Evolutionary conservation across 129 eudicot species (phyloP), one percentile per base, ranked within the genome.

Genomic region (Chrysanthemum lavandulifolium): DNA sequence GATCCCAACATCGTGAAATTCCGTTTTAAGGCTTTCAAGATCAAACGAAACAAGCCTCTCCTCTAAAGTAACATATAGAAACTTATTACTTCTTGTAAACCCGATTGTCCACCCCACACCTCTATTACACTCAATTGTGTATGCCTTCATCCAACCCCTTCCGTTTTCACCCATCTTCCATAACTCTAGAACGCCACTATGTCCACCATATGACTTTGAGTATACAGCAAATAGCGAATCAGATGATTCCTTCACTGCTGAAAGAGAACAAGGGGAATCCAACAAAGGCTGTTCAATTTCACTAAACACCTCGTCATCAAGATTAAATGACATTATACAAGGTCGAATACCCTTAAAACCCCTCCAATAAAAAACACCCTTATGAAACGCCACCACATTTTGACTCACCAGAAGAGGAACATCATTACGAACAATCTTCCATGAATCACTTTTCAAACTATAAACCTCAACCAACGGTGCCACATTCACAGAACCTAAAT

Each of bases 101-200:
- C 78, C 78, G 33, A 74, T 14, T 13, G 72, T 74, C 78, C 65
- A 66, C 65, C 78, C 53, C 65, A 74, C 65, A 53, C 78, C 78
- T 36, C 47, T 36, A 4, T 64, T 36, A 65, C 78, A 74, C 72
- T 65, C 56, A 65, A 74, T 74, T 31, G 48, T 74, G 65, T 33
- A 65, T 0, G 65, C 78, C 21, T 74, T 65, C 10, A 21, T 65
- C 78, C 72, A 74, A 53, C 71, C 63, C 43, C 21, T 33, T 10
- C 14, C n/a, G 19, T 52, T 52, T n/a, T 52, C 54, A 53, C 65
- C 65, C 78, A 74, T 33, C 56, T 40, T 74, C 72, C 78, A 74
- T 23, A 74, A 74, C 72, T 64, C 78, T 72, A 74, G 36, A 8
- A 52, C 21, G 18, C 65, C 72, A 50, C 52, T 74, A 9, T 65